phyloP scores from a whole-genome alignment of 306 rosid genomes.

The Alnus rubra region DNA sequence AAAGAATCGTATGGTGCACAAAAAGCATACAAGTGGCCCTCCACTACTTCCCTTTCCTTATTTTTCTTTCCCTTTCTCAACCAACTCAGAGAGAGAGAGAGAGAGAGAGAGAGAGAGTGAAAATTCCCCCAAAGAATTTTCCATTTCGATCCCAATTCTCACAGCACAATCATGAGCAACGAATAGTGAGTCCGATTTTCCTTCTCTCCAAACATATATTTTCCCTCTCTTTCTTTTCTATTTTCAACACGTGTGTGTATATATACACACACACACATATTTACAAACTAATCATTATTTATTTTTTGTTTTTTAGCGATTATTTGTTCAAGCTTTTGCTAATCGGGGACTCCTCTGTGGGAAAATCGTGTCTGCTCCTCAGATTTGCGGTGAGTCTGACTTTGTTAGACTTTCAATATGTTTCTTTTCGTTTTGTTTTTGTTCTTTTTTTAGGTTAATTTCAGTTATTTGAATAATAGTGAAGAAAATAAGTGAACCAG shows the following conservation, averaged over 20 bases:
- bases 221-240: not conserved
- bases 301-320: constrained; percentile 51
- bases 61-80: not conserved
- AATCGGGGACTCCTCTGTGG: constrained; percentile 96
- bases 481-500: not conserved
- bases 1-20: not conserved
- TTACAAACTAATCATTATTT: not conserved
- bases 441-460: not conserved
- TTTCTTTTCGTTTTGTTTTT: not conserved
- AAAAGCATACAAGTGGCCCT: not conserved
- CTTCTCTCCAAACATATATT: constrained; percentile 8
- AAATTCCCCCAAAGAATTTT: not conserved
- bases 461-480: not conserved
- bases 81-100: too few species aligned
- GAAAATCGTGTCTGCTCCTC: constrained; percentile 92
- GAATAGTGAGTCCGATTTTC: constrained; percentile 62
- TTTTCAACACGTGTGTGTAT: not conserved
- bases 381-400: constrained; percentile 68
- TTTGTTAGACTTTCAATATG: not conserved
- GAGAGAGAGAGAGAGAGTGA: not conserved
- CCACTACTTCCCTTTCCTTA: not conserved
- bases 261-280: not conserved
- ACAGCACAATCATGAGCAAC: constrained; percentile 60
- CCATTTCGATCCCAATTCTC: not conserved
- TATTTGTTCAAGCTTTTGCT: constrained; percentile 89